These are phyloP conservation scores for Penicillium sclerotigenum DNA, from an alignment of 2,329 filamentous ascomycete species.

Conservation along the genomic window DNA sequence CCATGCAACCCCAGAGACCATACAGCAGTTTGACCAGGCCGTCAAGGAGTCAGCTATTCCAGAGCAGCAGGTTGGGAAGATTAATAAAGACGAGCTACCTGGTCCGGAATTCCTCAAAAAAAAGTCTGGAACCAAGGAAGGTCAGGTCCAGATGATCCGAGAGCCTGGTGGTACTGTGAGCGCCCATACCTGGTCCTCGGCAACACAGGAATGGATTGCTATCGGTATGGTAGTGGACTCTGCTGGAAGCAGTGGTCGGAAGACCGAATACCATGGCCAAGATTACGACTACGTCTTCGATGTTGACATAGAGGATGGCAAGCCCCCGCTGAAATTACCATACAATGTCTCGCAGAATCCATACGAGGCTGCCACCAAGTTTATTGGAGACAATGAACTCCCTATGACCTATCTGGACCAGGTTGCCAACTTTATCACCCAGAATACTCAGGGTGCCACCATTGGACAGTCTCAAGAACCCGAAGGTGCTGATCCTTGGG, in stretches of 20 bases:
- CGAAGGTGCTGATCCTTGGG: slow-evolving; percentile 66
- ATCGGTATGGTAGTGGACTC: slow-evolving; percentile 94
- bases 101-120: slow-evolving; percentile 80
- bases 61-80: slow-evolving; percentile 73
- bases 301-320: slow-evolving; percentile 92
- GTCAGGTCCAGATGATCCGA: slow-evolving; percentile 88
- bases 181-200: slow-evolving; percentile 80
- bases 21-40: slow-evolving; percentile 74
- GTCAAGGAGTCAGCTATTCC: slow-evolving; percentile 83
- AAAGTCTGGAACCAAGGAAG: slow-evolving; percentile 89
- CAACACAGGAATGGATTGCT: slow-evolving; percentile 72
- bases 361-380: slow-evolving; percentile 87
- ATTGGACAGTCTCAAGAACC: slow-evolving; percentile 62
- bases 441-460: slow-evolving; percentile 83
- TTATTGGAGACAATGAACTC: slow-evolving; percentile 83
- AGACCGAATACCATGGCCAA: slow-evolving; percentile 73
- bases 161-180: slow-evolving; percentile 78
- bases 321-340: slow-evolving; percentile 87
- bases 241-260: slow-evolving; percentile 75
- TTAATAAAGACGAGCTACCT: slow-evolving; percentile 90
- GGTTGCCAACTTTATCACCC: slow-evolving; percentile 86
- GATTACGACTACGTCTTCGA: slow-evolving; percentile 97
- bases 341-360: slow-evolving; percentile 91
- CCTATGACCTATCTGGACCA: slow-evolving; percentile 85
- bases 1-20: slow-evolving; percentile 64